phyloP scores from a whole-genome alignment of 139 green algal genomes.

The Haematococcus lacustris region DNA sequence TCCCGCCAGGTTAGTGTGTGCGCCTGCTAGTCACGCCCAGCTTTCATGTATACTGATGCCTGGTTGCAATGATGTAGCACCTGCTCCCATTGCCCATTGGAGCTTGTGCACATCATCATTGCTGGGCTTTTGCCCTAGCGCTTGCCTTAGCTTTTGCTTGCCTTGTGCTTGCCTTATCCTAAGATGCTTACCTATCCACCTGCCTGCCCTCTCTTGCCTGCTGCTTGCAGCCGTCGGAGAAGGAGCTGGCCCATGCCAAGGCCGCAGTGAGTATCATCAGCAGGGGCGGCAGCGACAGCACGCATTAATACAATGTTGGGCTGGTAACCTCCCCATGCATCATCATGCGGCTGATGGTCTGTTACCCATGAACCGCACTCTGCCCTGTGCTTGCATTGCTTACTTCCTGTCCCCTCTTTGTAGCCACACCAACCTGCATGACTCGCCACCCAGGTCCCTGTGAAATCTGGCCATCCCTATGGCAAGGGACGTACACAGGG shows the following conservation, averaged over 20 bases:
- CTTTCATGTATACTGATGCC: not conserved
- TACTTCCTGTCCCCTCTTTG: no score
- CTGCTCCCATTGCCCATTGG: not conserved
- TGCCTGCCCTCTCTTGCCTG: not conserved
- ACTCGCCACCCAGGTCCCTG: no score
- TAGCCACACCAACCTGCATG: no score
- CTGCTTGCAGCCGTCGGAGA: slow-evolving; percentile 31
- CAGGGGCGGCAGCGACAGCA: no score
- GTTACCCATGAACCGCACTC: no score
- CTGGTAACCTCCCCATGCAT: no score
- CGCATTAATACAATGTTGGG: no score
- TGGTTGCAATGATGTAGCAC: not conserved
- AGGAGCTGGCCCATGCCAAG: slow-evolving; percentile 56
- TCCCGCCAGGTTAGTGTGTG: slow-evolving; percentile 28
- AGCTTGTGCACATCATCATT: not conserved
- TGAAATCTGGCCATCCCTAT: no score
- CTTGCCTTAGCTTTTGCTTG: not conserved
- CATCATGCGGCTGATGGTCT: no score
- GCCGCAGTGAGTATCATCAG: slow-evolving; percentile 4
- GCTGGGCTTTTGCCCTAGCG: not conserved
- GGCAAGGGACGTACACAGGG: no score
- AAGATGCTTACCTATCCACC: not conserved
- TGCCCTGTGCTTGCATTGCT: no score
- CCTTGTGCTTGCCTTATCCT: not conserved
- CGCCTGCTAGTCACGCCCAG: not conserved